phyloP scores from a whole-genome alignment of 2,329 filamentous ascomycete species.

The Cladosporium sp. region DNA sequence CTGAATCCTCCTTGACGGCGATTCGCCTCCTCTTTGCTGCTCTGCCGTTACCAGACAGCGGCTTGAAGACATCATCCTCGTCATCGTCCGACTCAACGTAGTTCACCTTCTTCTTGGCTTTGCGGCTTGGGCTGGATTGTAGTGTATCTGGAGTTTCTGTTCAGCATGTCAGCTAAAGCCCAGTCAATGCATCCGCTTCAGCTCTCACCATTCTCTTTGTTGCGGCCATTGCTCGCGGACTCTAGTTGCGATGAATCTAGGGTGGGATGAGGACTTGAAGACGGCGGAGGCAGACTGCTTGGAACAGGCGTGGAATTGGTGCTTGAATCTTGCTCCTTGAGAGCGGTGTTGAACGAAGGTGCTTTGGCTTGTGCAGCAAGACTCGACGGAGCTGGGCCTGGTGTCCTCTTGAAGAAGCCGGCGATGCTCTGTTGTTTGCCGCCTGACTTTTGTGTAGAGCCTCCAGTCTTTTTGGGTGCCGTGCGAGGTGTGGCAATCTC shows the following conservation, averaged over 20 bases:
- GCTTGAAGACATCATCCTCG: slow-evolving; percentile 70
- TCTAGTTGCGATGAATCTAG: slow-evolving; percentile 48
- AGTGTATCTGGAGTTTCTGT: slow-evolving; percentile 48
- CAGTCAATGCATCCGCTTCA: background rate
- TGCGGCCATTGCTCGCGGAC: slow-evolving; percentile 53
- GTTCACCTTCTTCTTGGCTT: slow-evolving; percentile 69
- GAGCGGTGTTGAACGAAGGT: slow-evolving; percentile 32
- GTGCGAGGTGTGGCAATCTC: slow-evolving; percentile 49
- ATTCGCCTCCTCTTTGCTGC: slow-evolving; percentile 62
- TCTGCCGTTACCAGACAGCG: slow-evolving; percentile 50
- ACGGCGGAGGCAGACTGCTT: slow-evolving; percentile 76
- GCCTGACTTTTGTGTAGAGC: slow-evolving; percentile 47
- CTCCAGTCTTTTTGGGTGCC: slow-evolving; percentile 47
- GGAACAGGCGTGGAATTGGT: slow-evolving; percentile 70
- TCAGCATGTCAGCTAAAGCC: slow-evolving; percentile 5
- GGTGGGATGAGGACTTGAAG: slow-evolving; percentile 66
- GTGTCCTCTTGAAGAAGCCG: slow-evolving; percentile 68
- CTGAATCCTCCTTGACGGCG: slow-evolving; percentile 65
- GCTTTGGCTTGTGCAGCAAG: slow-evolving; percentile 40
- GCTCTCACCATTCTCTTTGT: slow-evolving; percentile 54
- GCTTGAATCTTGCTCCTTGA: slow-evolving; percentile 25
- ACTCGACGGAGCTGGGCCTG: slow-evolving; percentile 46
- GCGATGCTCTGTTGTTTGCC: slow-evolving; percentile 73
- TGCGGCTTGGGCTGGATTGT: slow-evolving; percentile 75
- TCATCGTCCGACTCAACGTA: slow-evolving; percentile 84